Percentiles rank a stretch among this genome's conserved stretches.
These are phyloP conservation scores for Myxozyma neotropica DNA, from an alignment of 805 yeast species.

Conservation along the genomic window DNA sequence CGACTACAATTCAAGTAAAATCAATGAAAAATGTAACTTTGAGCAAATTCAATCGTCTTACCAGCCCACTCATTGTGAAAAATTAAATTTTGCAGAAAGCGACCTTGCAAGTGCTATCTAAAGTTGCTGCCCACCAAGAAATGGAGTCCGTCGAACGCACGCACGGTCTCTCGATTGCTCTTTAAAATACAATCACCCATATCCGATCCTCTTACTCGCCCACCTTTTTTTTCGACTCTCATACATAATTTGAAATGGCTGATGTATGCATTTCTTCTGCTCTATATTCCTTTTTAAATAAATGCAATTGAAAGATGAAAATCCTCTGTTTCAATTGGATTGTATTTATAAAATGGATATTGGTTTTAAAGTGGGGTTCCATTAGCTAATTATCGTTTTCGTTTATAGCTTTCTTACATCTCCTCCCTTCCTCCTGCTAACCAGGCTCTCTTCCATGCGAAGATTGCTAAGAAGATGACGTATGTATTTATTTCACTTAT, in stretches of 20 bases:
- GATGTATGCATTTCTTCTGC: conserved; percentile 16
- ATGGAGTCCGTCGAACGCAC: not conserved
- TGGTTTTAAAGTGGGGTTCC: not conserved
- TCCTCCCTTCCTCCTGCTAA: conserved; percentile 31
- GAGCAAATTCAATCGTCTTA: not conserved
- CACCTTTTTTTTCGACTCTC: not conserved
- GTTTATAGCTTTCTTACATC: conserved; percentile 27
- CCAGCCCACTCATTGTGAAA: not conserved
- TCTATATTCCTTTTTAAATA: not conserved
- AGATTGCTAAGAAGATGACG: conserved; percentile 33
- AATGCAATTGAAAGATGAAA: not conserved
- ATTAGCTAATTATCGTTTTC: not conserved
- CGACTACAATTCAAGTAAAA: too few relatives aligned
- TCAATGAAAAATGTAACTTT: too few relatives aligned
- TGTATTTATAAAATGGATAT: too few relatives aligned
- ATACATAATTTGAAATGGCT: conserved; percentile 15
- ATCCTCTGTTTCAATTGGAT: not conserved
- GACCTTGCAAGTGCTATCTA: not conserved
- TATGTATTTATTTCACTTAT: conserved; percentile 10
- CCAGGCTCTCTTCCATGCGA: conserved; percentile 35
- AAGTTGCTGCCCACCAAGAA: not conserved
- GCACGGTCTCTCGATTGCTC: not conserved
- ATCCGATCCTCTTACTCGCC: not conserved
- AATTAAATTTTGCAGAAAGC: not conserved
- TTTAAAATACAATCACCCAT: not conserved